A percentile compares a stretch with the other conserved stretches of the same genome.
Evolutionary conservation across 176 grass and related monocot species (phyloP).

Genomic region (Hordeum vulgare): MorexV3_pseudomolecules_assembly NC_058519.1:382888333-382888832

Average conservation of each 20-base stretch:
- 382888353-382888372: conserved; percentile 21
- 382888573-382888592: background rate
- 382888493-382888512: conserved; percentile 41
- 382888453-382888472: background rate
- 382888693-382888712: background rate
- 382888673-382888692: background rate
- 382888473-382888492: background rate
- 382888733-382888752: background rate
- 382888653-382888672: conserved; percentile 31
- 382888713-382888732: background rate
- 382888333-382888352: conserved; percentile 31
- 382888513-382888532: conserved; percentile 4
- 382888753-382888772: background rate
- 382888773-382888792: background rate
- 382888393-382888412: conserved; percentile 28
- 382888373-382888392: conserved; percentile 25
- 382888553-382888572: conserved; percentile 14
- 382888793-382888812: background rate
- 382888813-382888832: background rate
- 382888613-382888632: conserved; percentile 27
- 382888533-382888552: conserved; percentile 43
- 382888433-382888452: conserved; percentile 31
- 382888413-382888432: conserved; percentile 25
- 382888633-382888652: conserved; percentile 34
- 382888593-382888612: conserved; percentile 5